phyloP scores from a whole-genome alignment of 768 basidiomycete species.

The Neoboletus magnificus region DNA sequence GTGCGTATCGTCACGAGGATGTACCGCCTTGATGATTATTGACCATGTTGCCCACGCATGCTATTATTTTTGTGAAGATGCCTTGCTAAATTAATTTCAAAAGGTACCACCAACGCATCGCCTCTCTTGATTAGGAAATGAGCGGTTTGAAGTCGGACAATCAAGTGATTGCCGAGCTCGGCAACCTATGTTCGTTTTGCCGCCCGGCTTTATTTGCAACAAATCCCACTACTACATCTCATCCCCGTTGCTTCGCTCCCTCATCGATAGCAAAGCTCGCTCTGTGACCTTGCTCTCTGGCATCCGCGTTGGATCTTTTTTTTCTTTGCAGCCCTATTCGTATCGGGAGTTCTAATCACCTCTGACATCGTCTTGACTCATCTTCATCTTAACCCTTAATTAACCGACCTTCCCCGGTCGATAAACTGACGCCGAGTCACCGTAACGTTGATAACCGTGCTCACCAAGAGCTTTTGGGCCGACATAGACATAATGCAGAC shows the following conservation, averaged over 20 bases:
- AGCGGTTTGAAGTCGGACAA: constrained; percentile 35
- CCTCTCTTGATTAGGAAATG: constrained; percentile 27
- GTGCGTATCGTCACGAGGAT: constrained; percentile 20
- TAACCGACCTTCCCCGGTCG: constrained; percentile 40
- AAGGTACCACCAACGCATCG: constrained; percentile 21
- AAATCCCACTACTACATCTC: constrained; percentile 35
- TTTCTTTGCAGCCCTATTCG: background rate
- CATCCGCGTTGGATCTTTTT: constrained; percentile 5
- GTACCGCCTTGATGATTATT: constrained; percentile 17
- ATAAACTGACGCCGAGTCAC: constrained; percentile 41
- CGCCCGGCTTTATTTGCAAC: constrained; percentile 41
- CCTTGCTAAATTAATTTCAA: constrained; percentile 22
- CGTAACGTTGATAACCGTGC: constrained; percentile 39
- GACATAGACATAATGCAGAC: constrained; percentile 26
- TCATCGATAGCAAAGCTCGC: constrained; percentile 28
- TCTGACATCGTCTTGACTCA: constrained; percentile 12
- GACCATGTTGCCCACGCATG: constrained; percentile 17
- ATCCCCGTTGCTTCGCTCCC: constrained; percentile 28
- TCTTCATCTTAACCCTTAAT: constrained; percentile 35
- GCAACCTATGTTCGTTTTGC: constrained; percentile 36
- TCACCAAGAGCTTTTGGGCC: constrained; percentile 12
- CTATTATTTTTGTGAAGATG: constrained; percentile 12
- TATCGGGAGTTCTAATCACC: background rate
- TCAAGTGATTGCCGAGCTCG: constrained; percentile 36
- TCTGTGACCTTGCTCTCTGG: constrained; percentile 12